A percentile compares a stretch with the other conserved stretches of the same genome.
phyloP scores from a whole-genome alignment of 148 eudicot species.

The Camellia japonica region DNA sequence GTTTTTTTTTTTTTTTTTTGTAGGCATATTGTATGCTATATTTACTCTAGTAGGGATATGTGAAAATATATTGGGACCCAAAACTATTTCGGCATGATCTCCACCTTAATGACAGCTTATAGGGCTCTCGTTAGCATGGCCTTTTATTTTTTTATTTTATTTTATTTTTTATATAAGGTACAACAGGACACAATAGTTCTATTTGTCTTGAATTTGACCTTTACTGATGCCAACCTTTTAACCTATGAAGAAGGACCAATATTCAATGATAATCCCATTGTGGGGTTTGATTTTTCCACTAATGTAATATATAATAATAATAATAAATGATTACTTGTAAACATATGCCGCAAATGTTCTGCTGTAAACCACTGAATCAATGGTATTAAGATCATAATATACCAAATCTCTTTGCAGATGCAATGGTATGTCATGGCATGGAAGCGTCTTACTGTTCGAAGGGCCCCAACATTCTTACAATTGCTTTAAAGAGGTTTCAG shows the following conservation, averaged over 20 bases:
- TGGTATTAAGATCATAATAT: not conserved
- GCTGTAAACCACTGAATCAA: not conserved
- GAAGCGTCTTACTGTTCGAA: slow-evolving; percentile 71
- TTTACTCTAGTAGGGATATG: not conserved
- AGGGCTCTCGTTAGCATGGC: not conserved
- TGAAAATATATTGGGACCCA: too few relatives aligned
- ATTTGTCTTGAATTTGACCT: not conserved
- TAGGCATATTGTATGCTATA: too few relatives aligned
- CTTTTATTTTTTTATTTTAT: too few relatives aligned
- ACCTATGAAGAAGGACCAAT: not conserved
- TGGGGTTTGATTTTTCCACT: not conserved
- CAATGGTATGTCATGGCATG: slow-evolving; percentile 83
- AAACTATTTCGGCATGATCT: not conserved
- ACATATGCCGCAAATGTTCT: not conserved
- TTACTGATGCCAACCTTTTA: not conserved
- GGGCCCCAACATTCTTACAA: slow-evolving; percentile 86
- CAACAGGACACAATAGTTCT: not conserved
- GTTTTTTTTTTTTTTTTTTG: too few relatives aligned
- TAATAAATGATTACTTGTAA: not conserved
- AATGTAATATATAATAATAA: too few relatives aligned
- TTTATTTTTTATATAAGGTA: not conserved
- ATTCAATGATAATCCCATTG: not conserved
- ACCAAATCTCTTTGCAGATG: slow-evolving; percentile 56
- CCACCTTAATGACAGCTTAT: not conserved
- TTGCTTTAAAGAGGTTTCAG: slow-evolving; percentile 95